Conservation (phyloP, 345 rosid genomes). For the Draba incana region DNA sequence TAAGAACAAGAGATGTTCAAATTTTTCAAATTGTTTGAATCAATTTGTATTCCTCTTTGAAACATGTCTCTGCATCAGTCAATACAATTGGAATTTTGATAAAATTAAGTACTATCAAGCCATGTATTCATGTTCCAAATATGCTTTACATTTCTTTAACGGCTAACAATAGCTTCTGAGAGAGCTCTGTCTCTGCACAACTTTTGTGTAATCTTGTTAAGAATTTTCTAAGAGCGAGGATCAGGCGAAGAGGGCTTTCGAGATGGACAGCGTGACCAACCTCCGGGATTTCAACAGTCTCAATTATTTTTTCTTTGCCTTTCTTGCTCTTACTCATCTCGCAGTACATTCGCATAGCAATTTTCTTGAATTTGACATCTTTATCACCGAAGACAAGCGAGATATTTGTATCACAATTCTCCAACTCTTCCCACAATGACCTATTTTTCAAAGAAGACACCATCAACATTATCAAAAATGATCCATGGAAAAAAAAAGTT, state of each 20-base stretch:
- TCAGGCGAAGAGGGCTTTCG: constrained; percentile 74
- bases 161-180: constrained; percentile 35
- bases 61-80: too few relatives aligned
- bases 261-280: constrained; percentile 91
- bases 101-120: background rate
- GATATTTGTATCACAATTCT: constrained; percentile 57
- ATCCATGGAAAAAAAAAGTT: background rate
- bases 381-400: constrained; percentile 67
- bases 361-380: constrained; percentile 69
- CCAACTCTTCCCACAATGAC: constrained; percentile 85
- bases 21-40: too few relatives aligned
- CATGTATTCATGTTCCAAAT: constrained; percentile 20
- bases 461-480: constrained; percentile 20
- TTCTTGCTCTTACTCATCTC: constrained; percentile 42
- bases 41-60: too few relatives aligned
- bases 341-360: constrained; percentile 52
- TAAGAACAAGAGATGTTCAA: too few relatives aligned
- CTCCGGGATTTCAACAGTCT: constrained; percentile 58
- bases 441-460: constrained; percentile 42
- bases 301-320: constrained; percentile 35
- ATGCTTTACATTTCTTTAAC: constrained; percentile 34
- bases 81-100: too few relatives aligned
- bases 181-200: constrained; percentile 28
- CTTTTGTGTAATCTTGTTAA: constrained; percentile 39
- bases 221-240: constrained; percentile 62